Percentiles rank a stretch among this genome's conserved stretches.
phyloP scores from a whole-genome alignment of 768 basidiomycete species.

The Mycena chlorophos region DNA sequence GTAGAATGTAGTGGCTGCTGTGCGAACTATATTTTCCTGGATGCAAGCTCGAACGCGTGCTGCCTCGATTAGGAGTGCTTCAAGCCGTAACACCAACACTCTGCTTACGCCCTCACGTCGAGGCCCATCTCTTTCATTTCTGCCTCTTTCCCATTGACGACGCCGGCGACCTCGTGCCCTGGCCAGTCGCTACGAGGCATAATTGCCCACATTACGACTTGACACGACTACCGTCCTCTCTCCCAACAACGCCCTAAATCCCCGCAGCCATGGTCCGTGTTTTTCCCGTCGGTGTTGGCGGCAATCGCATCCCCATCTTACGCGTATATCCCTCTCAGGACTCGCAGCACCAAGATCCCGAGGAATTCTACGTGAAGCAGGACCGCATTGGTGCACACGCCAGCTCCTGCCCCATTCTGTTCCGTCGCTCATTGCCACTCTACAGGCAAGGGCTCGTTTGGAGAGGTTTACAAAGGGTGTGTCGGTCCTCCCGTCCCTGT shows the following conservation, averaged over 20 bases:
- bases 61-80: background rate
- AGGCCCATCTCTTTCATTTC: background rate
- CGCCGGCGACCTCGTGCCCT: background rate
- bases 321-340: constrained; percentile 45
- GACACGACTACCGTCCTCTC: constrained; percentile 29
- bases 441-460: constrained; percentile 95
- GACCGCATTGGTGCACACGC: constrained; percentile 82
- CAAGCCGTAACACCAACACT: background rate
- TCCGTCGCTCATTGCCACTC: constrained; percentile 16
- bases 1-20: background rate
- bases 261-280: constrained; percentile 33
- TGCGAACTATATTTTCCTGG: background rate
- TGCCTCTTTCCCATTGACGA: background rate
- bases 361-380: constrained; percentile 96
- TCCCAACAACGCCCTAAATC: constrained; percentile 12
- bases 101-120: background rate
- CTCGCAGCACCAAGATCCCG: constrained; percentile 80
- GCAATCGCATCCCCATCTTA: constrained; percentile 31
- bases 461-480: constrained; percentile 98
- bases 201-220: constrained; percentile 32
- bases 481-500: constrained; percentile 25
- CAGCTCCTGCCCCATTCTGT: constrained; percentile 14
- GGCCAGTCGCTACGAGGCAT: too few relatives aligned
- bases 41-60: background rate
- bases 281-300: background rate